Conservation (phyloP, 1,284 basidiomycete genomes). For the Xanthoconium separans region DNA sequence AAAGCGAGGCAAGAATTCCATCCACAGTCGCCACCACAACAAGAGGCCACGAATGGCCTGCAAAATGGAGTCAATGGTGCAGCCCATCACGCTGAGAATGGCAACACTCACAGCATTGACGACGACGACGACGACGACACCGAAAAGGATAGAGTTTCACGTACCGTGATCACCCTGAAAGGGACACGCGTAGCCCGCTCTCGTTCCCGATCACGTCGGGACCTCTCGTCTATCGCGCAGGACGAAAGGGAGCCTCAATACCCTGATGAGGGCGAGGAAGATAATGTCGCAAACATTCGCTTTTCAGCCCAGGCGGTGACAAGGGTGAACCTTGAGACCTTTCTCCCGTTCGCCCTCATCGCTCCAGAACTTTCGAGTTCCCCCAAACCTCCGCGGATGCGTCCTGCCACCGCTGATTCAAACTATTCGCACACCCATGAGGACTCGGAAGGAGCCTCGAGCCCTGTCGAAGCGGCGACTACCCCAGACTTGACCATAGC, state of each 20-base stretch:
- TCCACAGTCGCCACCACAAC: constrained; percentile 15
- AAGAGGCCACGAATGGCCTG: constrained; percentile 25
- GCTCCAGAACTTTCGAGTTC: constrained; percentile 57
- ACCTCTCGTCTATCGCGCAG: constrained; percentile 51
- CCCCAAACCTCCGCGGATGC: constrained; percentile 33
- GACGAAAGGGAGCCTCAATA: constrained; percentile 47
- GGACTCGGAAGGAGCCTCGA: constrained; percentile 14
- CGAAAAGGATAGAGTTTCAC: constrained; percentile 54
- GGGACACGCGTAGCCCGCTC: constrained; percentile 51
- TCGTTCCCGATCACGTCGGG: constrained; percentile 69
- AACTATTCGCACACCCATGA: constrained; percentile 13
- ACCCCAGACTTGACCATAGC: constrained; percentile 19
- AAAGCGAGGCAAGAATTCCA: constrained; percentile 20
- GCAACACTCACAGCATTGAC: constrained; percentile 26
- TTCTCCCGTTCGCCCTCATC: constrained; percentile 77
- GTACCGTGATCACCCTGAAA: constrained; percentile 69
- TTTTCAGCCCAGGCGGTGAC: constrained; percentile 69
- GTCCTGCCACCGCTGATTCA: constrained; percentile 18
- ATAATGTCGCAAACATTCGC: constrained; percentile 67
- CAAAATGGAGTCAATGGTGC: constrained; percentile 27
- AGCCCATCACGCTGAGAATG: constrained; percentile 22
- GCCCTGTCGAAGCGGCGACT: constrained; percentile 20
- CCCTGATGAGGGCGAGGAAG: constrained; percentile 58
- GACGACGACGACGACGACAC: constrained; percentile 39
- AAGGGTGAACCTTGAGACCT: constrained; percentile 50